These are phyloP conservation scores for Thielaviopsis populi DNA, from an alignment of 2,329 filamentous ascomycete species.

Conservation along the genomic window DNA sequence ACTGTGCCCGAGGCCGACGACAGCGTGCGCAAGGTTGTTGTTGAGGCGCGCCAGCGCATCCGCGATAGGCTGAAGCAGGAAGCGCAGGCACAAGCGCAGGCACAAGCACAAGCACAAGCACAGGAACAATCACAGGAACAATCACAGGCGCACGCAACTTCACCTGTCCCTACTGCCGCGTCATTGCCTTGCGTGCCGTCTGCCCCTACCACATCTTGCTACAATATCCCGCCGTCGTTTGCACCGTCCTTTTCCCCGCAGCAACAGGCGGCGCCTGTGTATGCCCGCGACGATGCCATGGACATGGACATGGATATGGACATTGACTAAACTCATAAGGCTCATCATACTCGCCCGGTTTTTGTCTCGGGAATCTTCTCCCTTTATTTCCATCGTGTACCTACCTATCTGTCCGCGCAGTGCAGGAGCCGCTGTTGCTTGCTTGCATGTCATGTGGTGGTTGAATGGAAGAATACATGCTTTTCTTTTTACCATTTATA, in stretches of 20 bases:
- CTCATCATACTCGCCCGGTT: not conserved
- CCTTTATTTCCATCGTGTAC: too few species aligned
- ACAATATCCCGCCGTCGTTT: not conserved
- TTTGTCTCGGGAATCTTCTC: not conserved
- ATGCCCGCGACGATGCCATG: constrained; percentile 13
- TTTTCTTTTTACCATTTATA: too few species aligned
- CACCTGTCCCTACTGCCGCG: too few species aligned
- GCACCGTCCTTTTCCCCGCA: not conserved
- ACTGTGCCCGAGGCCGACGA: constrained; percentile 60
- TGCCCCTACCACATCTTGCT: not conserved
- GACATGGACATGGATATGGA: constrained; percentile 17
- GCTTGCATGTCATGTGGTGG: too few species aligned
- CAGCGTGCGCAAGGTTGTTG: constrained; percentile 66
- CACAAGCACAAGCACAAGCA: not conserved
- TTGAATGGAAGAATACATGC: too few species aligned
- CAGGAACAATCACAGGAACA: too few species aligned
- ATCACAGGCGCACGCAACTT: too few species aligned
- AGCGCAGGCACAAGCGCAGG: not conserved
- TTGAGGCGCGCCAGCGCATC: constrained; percentile 58
- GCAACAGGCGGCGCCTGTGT: not conserved
- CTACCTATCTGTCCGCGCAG: too few species aligned
- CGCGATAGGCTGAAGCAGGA: constrained; percentile 39
- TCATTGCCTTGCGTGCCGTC: not conserved
- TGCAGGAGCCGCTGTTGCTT: too few species aligned
- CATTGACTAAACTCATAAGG: constrained; percentile 6